A percentile compares a stretch with the other conserved stretches of the same genome.
Conservation (phyloP, 306 rosid genomes). For the Heteromeles arbutifolia region DNA sequence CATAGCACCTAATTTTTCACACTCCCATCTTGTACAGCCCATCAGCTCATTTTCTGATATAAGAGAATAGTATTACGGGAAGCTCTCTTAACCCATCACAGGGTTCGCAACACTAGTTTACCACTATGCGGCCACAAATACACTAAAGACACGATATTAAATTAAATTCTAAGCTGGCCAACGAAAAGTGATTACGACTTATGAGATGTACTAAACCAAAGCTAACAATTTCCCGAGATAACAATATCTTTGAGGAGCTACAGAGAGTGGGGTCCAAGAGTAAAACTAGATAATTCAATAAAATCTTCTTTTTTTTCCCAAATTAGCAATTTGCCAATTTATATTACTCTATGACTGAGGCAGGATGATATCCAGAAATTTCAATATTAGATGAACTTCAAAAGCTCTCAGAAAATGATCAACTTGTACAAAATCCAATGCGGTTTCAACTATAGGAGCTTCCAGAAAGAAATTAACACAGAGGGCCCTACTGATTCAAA, state of each 20-base stretch:
- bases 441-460: not conserved
- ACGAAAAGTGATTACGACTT: not conserved
- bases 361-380: not conserved
- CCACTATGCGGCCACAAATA: not conserved
- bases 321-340: not conserved
- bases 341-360: not conserved
- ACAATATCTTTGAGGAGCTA: not conserved
- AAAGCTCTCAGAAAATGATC: not conserved
- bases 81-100: constrained; percentile 19
- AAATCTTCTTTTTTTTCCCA: not conserved
- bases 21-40: constrained; percentile 17
- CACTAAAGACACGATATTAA: not conserved
- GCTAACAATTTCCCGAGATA: not conserved
- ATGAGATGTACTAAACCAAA: not conserved
- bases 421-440: not conserved
- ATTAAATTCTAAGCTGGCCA: not conserved
- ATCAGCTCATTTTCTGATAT: constrained; percentile 8
- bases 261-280: not conserved
- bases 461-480: not conserved
- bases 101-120: not conserved
- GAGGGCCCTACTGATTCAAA: not conserved
- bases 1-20: constrained; percentile 14
- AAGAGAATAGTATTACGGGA: constrained; percentile 8
- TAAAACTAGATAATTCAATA: not conserved
- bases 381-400: not conserved